Evolutionary conservation across 441 rosid genomes (phyloP).

Genomic region (Caryocar brasiliense): DNA sequence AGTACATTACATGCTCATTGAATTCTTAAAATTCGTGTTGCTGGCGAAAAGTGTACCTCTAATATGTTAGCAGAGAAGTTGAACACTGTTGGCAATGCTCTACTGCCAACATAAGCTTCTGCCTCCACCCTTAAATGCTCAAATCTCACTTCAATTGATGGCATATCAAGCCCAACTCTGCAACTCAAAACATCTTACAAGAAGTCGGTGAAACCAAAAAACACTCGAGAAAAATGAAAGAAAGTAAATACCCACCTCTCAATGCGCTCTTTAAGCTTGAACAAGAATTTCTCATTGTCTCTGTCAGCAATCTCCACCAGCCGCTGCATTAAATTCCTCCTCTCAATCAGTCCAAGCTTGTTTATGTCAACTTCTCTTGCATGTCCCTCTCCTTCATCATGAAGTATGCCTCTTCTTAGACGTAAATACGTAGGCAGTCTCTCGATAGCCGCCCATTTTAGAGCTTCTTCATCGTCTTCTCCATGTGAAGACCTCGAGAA

Average conservation of each 20-base stretch:
- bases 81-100: slow-evolving; percentile 58
- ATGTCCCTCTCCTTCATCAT: slow-evolving; percentile 24
- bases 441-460: slow-evolving; percentile 63
- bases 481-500: slow-evolving; percentile 39
- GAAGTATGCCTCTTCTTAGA: slow-evolving; percentile 39
- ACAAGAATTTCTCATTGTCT: slow-evolving; percentile 55
- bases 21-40: too few species aligned
- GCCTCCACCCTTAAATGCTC: slow-evolving; percentile 52
- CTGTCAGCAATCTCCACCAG: slow-evolving; percentile 45
- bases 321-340: slow-evolving; percentile 42
- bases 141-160: slow-evolving; percentile 59
- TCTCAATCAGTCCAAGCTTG: slow-evolving; percentile 37
- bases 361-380: slow-evolving; percentile 35
- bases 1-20: too few species aligned
- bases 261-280: slow-evolving; percentile 50
- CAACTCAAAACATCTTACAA: neutral
- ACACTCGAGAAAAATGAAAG: neutral
- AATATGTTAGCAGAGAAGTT: slow-evolving; percentile 32
- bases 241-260: slow-evolving; percentile 28
- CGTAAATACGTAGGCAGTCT: slow-evolving; percentile 48
- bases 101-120: slow-evolving; percentile 48
- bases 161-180: slow-evolving; percentile 52
- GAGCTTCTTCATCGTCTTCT: slow-evolving; percentile 52
- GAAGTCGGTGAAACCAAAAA: neutral
- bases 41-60: slow-evolving; percentile 41